These are phyloP conservation scores for Spinellus fusiger DNA, from an alignment of 192 early-diverging fungal genomes.

Conservation along the genomic window DNA sequence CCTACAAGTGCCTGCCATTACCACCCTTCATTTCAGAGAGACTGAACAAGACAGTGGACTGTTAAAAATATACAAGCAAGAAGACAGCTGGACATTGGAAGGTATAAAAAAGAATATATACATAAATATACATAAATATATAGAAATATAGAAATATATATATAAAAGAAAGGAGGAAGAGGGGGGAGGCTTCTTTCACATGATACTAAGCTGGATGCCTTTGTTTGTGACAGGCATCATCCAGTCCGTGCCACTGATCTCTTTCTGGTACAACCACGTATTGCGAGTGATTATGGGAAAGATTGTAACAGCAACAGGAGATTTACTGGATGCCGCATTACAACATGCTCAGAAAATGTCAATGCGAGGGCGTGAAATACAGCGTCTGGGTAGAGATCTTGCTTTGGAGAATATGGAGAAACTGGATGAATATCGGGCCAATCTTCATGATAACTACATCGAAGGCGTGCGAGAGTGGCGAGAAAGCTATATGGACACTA, in stretches of 20 bases:
- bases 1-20: slow-evolving; percentile 47
- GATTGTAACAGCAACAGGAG: slow-evolving; percentile 42
- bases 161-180: background rate
- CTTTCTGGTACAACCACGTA: slow-evolving; percentile 55
- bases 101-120: slow-evolving; percentile 10
- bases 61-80: slow-evolving; percentile 46
- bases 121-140: background rate
- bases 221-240: slow-evolving; percentile 35
- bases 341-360: slow-evolving; percentile 34
- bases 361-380: slow-evolving; percentile 25
- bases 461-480: slow-evolving; percentile 20
- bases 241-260: slow-evolving; percentile 45
- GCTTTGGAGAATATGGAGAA: slow-evolving; percentile 30
- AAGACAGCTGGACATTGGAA: slow-evolving; percentile 55
- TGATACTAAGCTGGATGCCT: background rate
- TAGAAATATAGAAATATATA: no score
- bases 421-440: slow-evolving; percentile 27
- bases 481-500: slow-evolving; percentile 10
- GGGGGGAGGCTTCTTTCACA: background rate
- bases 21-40: slow-evolving; percentile 44
- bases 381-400: slow-evolving; percentile 23
- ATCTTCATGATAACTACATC: slow-evolving; percentile 27
- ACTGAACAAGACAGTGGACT: slow-evolving; percentile 37
- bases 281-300: slow-evolving; percentile 42
- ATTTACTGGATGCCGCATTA: slow-evolving; percentile 43